Percentiles rank a stretch among this genome's conserved stretches.
Evolutionary conservation across 2,329 filamentous ascomycete species (phyloP).

Genomic region (Talaromyces pinophilus): DNA sequence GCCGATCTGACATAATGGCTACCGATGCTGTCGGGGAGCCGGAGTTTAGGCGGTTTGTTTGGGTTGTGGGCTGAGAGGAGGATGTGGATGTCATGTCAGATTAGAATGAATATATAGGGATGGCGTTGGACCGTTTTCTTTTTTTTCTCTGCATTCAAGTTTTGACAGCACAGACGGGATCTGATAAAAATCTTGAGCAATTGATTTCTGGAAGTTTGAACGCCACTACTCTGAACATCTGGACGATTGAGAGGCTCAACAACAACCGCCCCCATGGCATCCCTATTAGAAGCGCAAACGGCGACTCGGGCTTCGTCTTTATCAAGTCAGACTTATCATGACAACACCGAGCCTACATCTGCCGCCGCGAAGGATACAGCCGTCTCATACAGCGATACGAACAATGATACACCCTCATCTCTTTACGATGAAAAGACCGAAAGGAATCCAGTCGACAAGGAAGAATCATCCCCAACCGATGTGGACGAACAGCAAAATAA

Average conservation of each 20-base stretch:
- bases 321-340: slow-evolving; percentile 18
- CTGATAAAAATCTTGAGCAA: neutral
- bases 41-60: neutral
- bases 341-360: neutral
- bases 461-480: neutral
- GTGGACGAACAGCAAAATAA: neutral
- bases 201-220: neutral
- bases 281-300: neutral
- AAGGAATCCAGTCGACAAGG: neutral
- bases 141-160: neutral
- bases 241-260: slow-evolving; percentile 27
- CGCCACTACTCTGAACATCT: neutral
- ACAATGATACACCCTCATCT: neutral
- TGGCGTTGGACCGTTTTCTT: neutral
- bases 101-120: neutral
- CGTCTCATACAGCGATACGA: neutral
- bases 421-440: neutral
- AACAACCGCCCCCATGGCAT: neutral
- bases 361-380: neutral
- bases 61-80: neutral
- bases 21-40: neutral
- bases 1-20: neutral
- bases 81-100: neutral
- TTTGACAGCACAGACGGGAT: neutral
- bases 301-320: slow-evolving; percentile 17